phyloP scores from a whole-genome alignment of 140 eudicot genomes.

The Oenanthe javanica region DNA sequence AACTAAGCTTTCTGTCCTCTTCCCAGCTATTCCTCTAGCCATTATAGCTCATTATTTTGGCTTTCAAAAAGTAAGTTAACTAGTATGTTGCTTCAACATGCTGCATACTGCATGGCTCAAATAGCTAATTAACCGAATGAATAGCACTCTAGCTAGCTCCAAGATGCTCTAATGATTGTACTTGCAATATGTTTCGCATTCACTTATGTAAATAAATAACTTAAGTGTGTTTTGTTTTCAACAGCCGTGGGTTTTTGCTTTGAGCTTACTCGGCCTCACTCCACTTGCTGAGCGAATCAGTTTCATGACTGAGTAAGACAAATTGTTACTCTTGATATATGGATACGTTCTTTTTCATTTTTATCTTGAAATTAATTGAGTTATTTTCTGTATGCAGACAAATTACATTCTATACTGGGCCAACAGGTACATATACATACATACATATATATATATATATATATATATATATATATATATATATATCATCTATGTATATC shows the following conservation, averaged over 20 bases:
- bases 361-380: not conserved
- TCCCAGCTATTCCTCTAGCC: not conserved
- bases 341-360: not conserved
- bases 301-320: conserved; percentile 3
- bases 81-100: no score
- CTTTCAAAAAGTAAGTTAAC: not conserved
- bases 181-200: not conserved
- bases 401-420: conserved; percentile 2
- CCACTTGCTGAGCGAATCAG: conserved; percentile 1
- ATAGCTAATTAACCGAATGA: no score
- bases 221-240: not conserved
- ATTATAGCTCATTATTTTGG: not conserved
- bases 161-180: not conserved
- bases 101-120: no score
- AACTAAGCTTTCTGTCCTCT: not conserved
- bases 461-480: no score
- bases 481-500: no score
- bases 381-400: not conserved
- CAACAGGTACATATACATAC: not conserved
- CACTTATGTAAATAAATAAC: not conserved
- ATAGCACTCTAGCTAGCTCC: no score
- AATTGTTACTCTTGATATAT: no score
- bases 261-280: conserved; percentile 1
- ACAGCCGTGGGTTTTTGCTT: not conserved
- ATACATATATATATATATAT: no score